phyloP scores from a whole-genome alignment of 345 rosid genomes.

The Arabis alpina region DNA sequence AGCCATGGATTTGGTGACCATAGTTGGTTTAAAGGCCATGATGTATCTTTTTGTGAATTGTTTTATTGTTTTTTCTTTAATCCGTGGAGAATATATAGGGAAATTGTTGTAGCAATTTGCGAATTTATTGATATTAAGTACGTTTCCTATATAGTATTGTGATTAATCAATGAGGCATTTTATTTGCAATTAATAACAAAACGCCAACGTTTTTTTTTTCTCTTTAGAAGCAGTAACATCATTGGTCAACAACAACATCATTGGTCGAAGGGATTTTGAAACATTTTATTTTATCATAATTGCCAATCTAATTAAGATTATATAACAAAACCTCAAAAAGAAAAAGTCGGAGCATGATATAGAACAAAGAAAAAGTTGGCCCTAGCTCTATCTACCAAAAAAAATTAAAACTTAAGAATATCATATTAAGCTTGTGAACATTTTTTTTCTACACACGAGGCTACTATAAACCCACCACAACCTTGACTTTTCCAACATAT shows the following conservation, averaged over 20 bases:
- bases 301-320: constrained; percentile 11
- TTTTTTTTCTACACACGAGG: constrained; percentile 18
- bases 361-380: constrained; percentile 27
- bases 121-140: background rate
- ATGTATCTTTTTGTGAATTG: too few relatives aligned
- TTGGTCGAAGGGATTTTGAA: constrained; percentile 1
- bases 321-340: constrained; percentile 6
- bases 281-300: constrained; percentile 12
- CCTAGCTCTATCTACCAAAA: constrained; percentile 18
- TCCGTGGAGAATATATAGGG: too few relatives aligned
- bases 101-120: background rate
- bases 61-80: too few relatives aligned
- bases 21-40: too few relatives aligned
- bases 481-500: constrained; percentile 14
- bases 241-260: background rate
- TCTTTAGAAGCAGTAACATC: background rate
- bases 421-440: constrained; percentile 26
- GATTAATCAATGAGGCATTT: constrained; percentile 6
- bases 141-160: background rate
- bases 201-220: background rate
- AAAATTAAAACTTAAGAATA: constrained; percentile 1
- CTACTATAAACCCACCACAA: constrained; percentile 29
- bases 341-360: constrained; percentile 36
- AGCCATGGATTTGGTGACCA: too few relatives aligned
- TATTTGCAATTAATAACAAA: background rate